Conservation (phyloP, 2,329 filamentous ascomycete species). For the Cordyceps tenuipes region DNA sequence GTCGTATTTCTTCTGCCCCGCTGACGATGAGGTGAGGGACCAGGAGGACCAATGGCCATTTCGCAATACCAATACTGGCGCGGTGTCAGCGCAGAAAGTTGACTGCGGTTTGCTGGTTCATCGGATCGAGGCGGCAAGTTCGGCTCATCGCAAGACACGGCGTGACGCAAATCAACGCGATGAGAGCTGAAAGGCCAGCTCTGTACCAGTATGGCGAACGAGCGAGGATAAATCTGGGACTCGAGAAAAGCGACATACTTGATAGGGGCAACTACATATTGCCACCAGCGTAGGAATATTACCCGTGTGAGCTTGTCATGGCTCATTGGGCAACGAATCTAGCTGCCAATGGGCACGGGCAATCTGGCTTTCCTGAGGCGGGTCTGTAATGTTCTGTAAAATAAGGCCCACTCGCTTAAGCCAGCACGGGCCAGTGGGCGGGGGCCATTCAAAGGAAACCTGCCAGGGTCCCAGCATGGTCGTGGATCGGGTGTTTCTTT, state of each 20-base stretch:
- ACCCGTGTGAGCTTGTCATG: not conserved
- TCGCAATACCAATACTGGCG: conserved; percentile 3
- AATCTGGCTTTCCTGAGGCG: not conserved
- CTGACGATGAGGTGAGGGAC: not conserved
- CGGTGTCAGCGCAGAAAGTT: not conserved
- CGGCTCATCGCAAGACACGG: not conserved
- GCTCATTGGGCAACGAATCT: not conserved
- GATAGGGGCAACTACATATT: too few relatives aligned
- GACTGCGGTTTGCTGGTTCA: not conserved
- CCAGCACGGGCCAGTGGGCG: conserved; percentile 21
- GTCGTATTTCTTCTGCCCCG: not conserved
- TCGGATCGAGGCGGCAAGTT: not conserved
- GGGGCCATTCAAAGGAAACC: not conserved
- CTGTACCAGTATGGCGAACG: not conserved
- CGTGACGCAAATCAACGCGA: not conserved
- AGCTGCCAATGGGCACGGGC: not conserved
- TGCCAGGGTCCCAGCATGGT: conserved; percentile 6
- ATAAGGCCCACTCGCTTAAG: conserved; percentile 24
- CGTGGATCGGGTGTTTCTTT: not conserved
- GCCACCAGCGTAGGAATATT: too few relatives aligned
- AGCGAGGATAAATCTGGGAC: too few relatives aligned
- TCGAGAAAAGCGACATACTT: too few relatives aligned
- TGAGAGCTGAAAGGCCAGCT: not conserved
- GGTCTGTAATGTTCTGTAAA: conserved; percentile 20
- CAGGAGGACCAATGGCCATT: not conserved